Evolutionary conservation across 2,329 filamentous ascomycete species (phyloP).

Genomic region (Alternaria sp.): DNA sequence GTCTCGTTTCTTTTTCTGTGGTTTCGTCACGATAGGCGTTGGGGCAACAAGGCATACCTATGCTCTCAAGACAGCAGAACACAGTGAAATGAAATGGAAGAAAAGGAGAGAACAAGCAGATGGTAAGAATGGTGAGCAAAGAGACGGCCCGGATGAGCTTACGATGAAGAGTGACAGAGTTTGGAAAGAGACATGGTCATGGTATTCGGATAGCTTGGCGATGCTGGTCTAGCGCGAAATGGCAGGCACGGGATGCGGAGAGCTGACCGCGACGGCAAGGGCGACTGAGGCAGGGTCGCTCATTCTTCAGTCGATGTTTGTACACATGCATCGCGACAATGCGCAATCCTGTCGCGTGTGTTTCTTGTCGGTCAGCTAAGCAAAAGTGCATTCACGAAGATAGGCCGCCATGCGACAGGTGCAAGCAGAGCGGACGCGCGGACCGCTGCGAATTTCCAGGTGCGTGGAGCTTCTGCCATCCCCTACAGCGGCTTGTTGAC

Average conservation of each 20-base stretch:
- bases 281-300: slow-evolving; percentile 2
- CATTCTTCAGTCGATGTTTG: neutral
- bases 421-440: slow-evolving; percentile 44
- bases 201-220: neutral
- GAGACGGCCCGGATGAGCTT: neutral
- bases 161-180: neutral
- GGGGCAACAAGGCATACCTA: neutral
- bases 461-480: neutral
- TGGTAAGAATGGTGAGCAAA: neutral
- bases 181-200: neutral
- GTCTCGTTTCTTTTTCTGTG: too few relatives aligned
- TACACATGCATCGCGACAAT: slow-evolving; percentile 26
- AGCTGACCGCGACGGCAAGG: slow-evolving; percentile 6
- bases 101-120: neutral
- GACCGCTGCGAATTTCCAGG: slow-evolving; percentile 39
- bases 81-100: neutral
- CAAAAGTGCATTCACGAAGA: slow-evolving; percentile 53
- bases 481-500: neutral
- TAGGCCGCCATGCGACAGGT: slow-evolving; percentile 51
- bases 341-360: slow-evolving; percentile 53
- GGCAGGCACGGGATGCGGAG: slow-evolving; percentile 12
- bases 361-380: slow-evolving; percentile 51
- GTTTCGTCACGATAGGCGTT: neutral
- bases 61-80: neutral
- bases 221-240: neutral